Evolutionary conservation across 257 asterid genomes (phyloP).

Genomic region (Plantago elongata): DNA sequence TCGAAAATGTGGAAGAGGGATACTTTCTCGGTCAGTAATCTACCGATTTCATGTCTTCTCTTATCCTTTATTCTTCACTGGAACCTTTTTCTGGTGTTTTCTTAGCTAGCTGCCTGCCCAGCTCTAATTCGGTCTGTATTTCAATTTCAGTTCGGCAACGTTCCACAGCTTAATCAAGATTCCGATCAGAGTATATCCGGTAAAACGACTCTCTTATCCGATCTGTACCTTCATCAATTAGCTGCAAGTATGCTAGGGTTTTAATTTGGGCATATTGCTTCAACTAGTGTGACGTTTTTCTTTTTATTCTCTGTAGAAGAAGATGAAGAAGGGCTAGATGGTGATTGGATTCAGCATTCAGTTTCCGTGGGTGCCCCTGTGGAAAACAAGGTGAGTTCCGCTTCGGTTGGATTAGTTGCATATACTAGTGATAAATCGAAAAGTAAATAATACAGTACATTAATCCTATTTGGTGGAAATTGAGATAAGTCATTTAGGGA

Average conservation of each 20-base stretch:
- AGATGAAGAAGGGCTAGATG: constrained; percentile 55
- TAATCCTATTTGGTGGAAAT: background rate
- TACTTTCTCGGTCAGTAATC: constrained; percentile 25
- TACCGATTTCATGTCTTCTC: constrained; percentile 2
- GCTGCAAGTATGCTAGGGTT: background rate
- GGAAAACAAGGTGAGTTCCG: constrained; percentile 40
- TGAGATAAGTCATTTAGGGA: too few relatives aligned
- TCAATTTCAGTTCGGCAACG: background rate
- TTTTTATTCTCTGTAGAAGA: constrained; percentile 23
- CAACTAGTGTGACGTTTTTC: too few relatives aligned
- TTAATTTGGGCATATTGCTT: constrained; percentile 6
- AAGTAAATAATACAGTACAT: background rate
- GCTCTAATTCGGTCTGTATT: constrained; percentile 11
- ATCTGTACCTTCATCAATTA: background rate
- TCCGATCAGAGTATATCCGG: constrained; percentile 85
- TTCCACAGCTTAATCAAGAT: constrained; percentile 35
- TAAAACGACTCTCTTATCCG: constrained; percentile 14
- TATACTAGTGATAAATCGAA: too few relatives aligned
- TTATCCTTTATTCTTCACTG: constrained; percentile 9
- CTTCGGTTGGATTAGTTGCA: background rate
- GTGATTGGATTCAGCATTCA: constrained; percentile 26
- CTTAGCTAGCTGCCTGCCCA: too few relatives aligned
- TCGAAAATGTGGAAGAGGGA: constrained; percentile 36
- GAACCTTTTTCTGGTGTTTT: constrained; percentile 1
- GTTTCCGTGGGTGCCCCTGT: constrained; percentile 29